Conservation (phyloP, 495 filamentous ascomycete genomes). For the Penicillium simplicissimum region DNA sequence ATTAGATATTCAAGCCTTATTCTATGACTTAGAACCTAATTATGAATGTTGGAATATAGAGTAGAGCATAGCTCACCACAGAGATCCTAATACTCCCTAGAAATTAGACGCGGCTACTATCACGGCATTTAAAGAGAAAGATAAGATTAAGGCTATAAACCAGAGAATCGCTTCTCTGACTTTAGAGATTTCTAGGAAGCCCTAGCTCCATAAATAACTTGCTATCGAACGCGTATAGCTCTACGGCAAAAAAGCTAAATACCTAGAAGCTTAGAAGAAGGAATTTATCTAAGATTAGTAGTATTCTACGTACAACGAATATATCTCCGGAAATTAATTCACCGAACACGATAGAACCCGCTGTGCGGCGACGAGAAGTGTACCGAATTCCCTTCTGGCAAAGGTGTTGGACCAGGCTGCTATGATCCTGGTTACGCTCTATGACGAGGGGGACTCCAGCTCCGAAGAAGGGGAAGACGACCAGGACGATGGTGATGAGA, state of each 20-base stretch:
- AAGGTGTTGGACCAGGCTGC: too few relatives aligned
- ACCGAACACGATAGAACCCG: neutral
- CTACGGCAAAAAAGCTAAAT: neutral
- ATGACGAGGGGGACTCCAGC: too few relatives aligned
- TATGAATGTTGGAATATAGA: neutral
- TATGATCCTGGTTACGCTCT: too few relatives aligned
- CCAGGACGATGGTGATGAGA: too few relatives aligned
- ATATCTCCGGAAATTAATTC: neutral
- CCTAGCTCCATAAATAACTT: too few relatives aligned
- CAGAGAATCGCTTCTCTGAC: too few relatives aligned
- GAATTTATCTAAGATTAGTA: neutral
- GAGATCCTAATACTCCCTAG: neutral
- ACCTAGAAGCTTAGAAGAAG: neutral
- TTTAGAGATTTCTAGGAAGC: too few relatives aligned
- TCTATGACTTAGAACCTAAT: slow-evolving; percentile 3
- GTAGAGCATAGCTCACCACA: neutral
- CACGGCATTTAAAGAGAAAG: neutral
- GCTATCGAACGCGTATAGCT: neutral
- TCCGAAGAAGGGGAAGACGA: too few relatives aligned
- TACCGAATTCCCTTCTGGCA: too few relatives aligned
- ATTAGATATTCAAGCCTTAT: slow-evolving; percentile 24
- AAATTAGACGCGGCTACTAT: neutral
- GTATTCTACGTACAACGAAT: neutral
- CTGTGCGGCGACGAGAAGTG: too few relatives aligned
- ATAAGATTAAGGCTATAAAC: too few relatives aligned